These are phyloP conservation scores for Cyclospora cayetanensis DNA, from an alignment of 169 alveolate genomes.

Conservation along the genomic window DNA sequence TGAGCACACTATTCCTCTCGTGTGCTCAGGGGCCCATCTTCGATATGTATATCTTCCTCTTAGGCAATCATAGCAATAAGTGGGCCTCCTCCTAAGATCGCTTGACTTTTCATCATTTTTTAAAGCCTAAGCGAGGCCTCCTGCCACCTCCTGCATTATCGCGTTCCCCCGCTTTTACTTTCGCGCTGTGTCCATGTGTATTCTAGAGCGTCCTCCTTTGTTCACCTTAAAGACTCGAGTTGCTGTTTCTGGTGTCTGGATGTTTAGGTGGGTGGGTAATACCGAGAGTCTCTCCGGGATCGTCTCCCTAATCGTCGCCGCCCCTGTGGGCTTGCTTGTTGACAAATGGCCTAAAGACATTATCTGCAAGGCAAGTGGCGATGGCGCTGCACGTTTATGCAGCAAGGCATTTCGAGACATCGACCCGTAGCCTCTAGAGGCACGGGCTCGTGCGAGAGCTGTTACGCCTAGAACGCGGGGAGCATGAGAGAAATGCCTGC, in stretches of 20 bases:
- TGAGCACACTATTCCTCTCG: not conserved
- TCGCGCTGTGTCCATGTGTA: not conserved
- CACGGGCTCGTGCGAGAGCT: no score
- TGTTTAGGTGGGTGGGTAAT: slow-evolving; percentile 46
- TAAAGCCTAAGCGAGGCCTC: not conserved
- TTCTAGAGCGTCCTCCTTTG: not conserved
- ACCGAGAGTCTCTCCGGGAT: slow-evolving; percentile 63
- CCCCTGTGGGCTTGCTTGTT: slow-evolving; percentile 60
- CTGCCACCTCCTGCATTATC: not conserved
- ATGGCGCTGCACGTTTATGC: not conserved
- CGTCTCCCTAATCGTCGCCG: slow-evolving; percentile 11
- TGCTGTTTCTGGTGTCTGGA: not conserved
- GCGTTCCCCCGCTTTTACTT: not conserved
- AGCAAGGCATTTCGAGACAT: no score
- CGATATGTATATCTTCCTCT: slow-evolving; percentile 25
- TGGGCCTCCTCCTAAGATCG: not conserved
- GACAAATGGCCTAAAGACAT: not conserved
- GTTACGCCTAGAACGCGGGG: no score
- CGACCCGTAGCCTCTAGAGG: no score
- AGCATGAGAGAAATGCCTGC: no score
- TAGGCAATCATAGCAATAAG: not conserved
- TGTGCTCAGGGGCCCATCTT: slow-evolving; percentile 61
- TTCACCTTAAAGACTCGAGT: not conserved
- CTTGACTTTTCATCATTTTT: not conserved
- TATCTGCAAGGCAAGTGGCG: slow-evolving; percentile 5